These are phyloP conservation scores for Ogataea allantospora DNA, from an alignment of 805 yeast genomes.

Conservation along the genomic window DNA sequence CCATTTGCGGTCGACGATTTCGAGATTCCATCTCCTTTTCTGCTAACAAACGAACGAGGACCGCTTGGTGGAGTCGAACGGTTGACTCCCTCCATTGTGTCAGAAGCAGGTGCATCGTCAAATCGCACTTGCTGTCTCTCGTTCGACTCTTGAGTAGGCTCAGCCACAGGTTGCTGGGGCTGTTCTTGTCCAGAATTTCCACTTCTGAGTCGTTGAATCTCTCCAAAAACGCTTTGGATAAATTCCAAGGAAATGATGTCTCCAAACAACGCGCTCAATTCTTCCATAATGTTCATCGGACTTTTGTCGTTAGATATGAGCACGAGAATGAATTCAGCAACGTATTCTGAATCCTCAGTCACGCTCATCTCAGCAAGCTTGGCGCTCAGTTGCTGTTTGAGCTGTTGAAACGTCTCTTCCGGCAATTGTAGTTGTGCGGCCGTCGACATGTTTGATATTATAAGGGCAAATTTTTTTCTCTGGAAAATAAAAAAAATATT, in stretches of 20 bases:
- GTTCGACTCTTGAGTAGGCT: slow-evolving; percentile 22
- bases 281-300: slow-evolving; percentile 57
- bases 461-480: slow-evolving; percentile 19
- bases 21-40: slow-evolving; percentile 21
- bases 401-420: slow-evolving; percentile 38
- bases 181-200: slow-evolving; percentile 13
- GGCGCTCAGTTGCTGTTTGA: slow-evolving; percentile 43
- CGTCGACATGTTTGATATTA: slow-evolving; percentile 5
- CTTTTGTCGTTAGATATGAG: slow-evolving; percentile 67
- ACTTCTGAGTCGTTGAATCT: slow-evolving; percentile 42
- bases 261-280: slow-evolving; percentile 60
- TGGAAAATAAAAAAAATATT: slow-evolving; percentile 2
- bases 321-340: slow-evolving; percentile 72
- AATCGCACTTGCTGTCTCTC: slow-evolving; percentile 32
- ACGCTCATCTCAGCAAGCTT: slow-evolving; percentile 41
- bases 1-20: slow-evolving; percentile 12
- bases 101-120: slow-evolving; percentile 21
- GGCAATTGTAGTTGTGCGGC: slow-evolving; percentile 24
- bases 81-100: slow-evolving; percentile 21
- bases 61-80: slow-evolving; percentile 20
- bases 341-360: slow-evolving; percentile 54
- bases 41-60: slow-evolving; percentile 23
- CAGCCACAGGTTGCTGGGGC: slow-evolving; percentile 16
- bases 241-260: slow-evolving; percentile 57
- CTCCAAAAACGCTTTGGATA: slow-evolving; percentile 55